Evolutionary conservation across 2,329 filamentous ascomycete genomes (phyloP), one percentile per base, ranked within the genome.

Genomic region (Fusarium sp.): DNA sequence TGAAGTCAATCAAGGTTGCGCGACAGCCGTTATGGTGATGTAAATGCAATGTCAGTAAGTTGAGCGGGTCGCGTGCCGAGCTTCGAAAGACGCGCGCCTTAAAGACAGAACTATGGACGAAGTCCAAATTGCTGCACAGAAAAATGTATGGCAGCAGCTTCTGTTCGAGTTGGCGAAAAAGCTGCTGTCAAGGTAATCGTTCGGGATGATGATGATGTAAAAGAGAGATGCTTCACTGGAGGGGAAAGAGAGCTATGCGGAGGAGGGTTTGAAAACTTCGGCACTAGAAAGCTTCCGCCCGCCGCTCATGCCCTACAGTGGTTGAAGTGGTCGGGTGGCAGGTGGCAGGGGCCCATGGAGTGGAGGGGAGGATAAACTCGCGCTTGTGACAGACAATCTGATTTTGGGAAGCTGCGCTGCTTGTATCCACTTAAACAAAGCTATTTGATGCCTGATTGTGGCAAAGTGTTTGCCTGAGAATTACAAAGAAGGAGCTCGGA

Each of bases 161-260:
- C 42, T 23, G 37, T 30, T 50, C 31, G 18, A 13, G 41, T 28
- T 37, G 23, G 46, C 49, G n/a, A 14, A 37, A 31, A 39, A 28
- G 19, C 4, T 37, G 52, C n/a, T 19, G 45, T 42, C 44, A 41
- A 34, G 50, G 41, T 43, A 42, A 54, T 28, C 58, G 37, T 26
- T 56, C 61, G 46, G 43, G 56, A 59, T 65, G 72, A 48, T 48
- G 52, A 71, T 75, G 72, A 72, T 74, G 72, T 58, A 70, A 67
- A 65, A 54, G 57, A 37, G 53, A 75, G 60, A 58, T 66, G 69
- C 59, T 31, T 16, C 41, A 21, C 23, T 42, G 25, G 43, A 55
- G 68, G 67, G 65, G 49, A 41, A 56, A 58, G 56, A 41, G 55
- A 64, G 61, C 59, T 68, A 54, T 71, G 64, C 60, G 53, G 68